phyloP scores from a whole-genome alignment of 176 grass and related monocot genomes.

The Aechmea fasciata region DNA sequence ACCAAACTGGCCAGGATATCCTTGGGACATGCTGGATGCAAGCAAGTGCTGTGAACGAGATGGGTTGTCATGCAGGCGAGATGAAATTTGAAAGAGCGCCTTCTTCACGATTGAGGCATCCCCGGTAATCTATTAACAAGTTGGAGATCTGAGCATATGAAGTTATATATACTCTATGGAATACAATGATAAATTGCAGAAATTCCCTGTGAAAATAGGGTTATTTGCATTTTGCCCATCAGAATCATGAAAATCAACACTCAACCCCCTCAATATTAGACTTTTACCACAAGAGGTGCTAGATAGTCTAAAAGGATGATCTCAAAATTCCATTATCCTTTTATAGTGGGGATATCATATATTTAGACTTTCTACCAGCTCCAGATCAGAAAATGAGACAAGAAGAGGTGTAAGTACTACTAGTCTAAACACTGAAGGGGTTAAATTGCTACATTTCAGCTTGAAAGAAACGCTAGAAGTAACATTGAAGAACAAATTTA shows the following conservation, averaged over 20 bases:
- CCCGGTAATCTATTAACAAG: constrained; percentile 55
- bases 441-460: too few species aligned
- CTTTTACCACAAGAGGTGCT: neutral
- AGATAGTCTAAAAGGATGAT: neutral
- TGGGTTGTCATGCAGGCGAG: constrained; percentile 88
- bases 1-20: constrained; percentile 45
- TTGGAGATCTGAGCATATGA: neutral
- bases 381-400: too few species aligned
- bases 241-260: neutral
- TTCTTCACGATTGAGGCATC: constrained; percentile 65
- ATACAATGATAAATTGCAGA: too few species aligned
- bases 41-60: constrained; percentile 72
- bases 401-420: too few species aligned
- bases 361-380: too few species aligned
- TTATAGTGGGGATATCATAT: too few species aligned
- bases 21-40: constrained; percentile 37
- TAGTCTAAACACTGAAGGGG: too few species aligned
- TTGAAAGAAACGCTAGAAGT: too few species aligned
- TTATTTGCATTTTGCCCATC: neutral
- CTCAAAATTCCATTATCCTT: too few species aligned
- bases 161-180: neutral
- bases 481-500: neutral
- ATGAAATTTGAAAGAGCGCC: constrained; percentile 74
- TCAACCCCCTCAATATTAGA: neutral
- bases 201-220: too few species aligned